Base-by-base conservation (phyloP, 2,329 filamentous ascomycete species). In the Penicillium sp. region DNA sequence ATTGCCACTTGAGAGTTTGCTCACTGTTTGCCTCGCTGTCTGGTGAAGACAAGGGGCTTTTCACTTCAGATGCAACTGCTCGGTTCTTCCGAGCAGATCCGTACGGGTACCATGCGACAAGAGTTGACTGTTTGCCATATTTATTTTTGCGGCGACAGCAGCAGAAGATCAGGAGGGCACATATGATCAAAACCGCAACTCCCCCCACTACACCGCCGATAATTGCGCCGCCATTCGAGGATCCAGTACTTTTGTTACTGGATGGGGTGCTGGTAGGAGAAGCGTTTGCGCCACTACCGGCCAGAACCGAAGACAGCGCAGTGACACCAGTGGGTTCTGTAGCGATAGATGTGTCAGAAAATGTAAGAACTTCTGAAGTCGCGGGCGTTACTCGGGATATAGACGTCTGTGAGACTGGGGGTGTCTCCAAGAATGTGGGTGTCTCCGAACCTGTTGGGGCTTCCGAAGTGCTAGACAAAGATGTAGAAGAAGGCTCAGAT, bases 151-250 rank as follows among this genome's bases (percentile, higher is more conserved):
- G 56, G n/a, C 64, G 55, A 39, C 55, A 59, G 43, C 56, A 60
- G 19, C 57, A 42, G 29, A 61, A 59, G 0, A 61, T 41, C 0
- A 65, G 35, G 1, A 62, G 6, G 13, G 38, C 53, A 9, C 60
- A 14, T 4, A 67, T 16, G 1, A 57, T 16, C 16, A 62, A 19
- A 3, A 36, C 57, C 7, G 53, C 32, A 1, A 66, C 38, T 1
- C 57, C 62, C 18, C 61, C 63, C 0, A 64, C 38, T 8, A 56
- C 51, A 2, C 65, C 66, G n/a, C 67, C 67, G 43, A 70, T 64
- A 11, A 66, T 55, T 27, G 52, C 60, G 18, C 45, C 58, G 34
- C 35, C 51, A 35, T 47, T 55, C 23, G 53, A 48, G 14, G 51
- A 42, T 38, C 40, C 10, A 14, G 42, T 23, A 47, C 13, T 43